These are phyloP conservation scores for Melampsora medusae DNA, from an alignment of 1,284 basidiomycete genomes.

Conservation along the genomic window DNA sequence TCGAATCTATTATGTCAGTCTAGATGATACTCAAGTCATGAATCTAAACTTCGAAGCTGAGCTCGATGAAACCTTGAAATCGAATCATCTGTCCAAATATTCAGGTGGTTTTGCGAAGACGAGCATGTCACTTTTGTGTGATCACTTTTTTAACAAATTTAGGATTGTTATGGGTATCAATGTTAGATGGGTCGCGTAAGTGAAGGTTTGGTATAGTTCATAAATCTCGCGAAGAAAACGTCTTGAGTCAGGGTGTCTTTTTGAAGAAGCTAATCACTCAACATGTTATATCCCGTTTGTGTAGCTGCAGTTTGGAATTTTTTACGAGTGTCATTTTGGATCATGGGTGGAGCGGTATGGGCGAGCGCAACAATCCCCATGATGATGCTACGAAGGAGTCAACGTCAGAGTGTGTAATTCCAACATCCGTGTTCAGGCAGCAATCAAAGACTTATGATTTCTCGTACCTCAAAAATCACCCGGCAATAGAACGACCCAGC, in stretches of 20 bases:
- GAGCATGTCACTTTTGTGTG: slow-evolving; percentile 39
- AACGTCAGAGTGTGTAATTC: slow-evolving; percentile 7
- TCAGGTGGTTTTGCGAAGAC: slow-evolving; percentile 27
- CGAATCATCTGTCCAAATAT: background rate
- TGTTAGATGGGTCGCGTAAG: slow-evolving; percentile 31
- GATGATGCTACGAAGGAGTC: slow-evolving; percentile 33
- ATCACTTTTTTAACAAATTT: slow-evolving; percentile 19
- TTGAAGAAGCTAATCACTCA: background rate
- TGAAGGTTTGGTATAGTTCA: slow-evolving; percentile 2
- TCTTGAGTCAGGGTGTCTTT: background rate
- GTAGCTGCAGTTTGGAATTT: slow-evolving; percentile 36
- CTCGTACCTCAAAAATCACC: background rate
- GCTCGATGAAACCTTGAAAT: background rate
- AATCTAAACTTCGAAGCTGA: background rate
- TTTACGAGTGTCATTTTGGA: slow-evolving; percentile 29
- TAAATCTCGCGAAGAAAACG: background rate
- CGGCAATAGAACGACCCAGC: background rate
- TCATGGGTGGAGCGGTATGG: slow-evolving; percentile 29
- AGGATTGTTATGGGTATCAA: slow-evolving; percentile 23
- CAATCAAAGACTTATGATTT: too few species aligned
- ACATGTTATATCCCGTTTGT: background rate
- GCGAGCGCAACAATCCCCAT: slow-evolving; percentile 40
- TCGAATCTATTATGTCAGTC: slow-evolving; percentile 28
- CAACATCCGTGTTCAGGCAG: background rate
- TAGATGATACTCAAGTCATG: background rate